These are phyloP conservation scores for Arthroderma sp. DNA, from an alignment of 2,329 filamentous ascomycete species.

Conservation along the genomic window DNA sequence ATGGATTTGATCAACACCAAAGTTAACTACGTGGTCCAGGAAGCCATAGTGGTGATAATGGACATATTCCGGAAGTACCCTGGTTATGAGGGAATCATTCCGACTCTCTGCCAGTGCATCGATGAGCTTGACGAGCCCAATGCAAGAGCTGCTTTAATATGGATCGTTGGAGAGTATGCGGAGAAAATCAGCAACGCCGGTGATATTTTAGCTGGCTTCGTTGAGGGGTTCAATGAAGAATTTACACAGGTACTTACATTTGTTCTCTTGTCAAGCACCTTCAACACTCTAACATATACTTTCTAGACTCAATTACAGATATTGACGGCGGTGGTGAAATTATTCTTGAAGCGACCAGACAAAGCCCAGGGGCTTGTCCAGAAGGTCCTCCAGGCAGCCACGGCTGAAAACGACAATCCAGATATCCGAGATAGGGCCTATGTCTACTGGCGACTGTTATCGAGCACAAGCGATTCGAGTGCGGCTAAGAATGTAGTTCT, in stretches of 20 bases:
- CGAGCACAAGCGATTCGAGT: constrained; percentile 63
- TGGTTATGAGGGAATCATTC: constrained; percentile 95
- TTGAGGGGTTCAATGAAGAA: constrained; percentile 89
- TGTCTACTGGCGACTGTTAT: constrained; percentile 93
- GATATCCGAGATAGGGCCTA: constrained; percentile 95
- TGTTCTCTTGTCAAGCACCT: no score
- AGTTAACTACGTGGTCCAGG: constrained; percentile 97
- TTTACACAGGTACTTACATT: constrained; percentile 62
- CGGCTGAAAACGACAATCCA: constrained; percentile 90
- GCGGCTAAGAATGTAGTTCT: constrained; percentile 88
- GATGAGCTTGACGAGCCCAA: constrained; percentile 93
- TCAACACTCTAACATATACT: constrained; percentile 12
- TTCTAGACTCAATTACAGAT: constrained; percentile 89
- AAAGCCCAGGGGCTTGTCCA: constrained; percentile 84
- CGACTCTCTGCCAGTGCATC: constrained; percentile 88
- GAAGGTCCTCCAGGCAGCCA: constrained; percentile 84
- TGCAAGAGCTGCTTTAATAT: constrained; percentile 81
- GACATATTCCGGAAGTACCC: constrained; percentile 97
- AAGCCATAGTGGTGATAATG: constrained; percentile 97
- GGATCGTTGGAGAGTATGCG: constrained; percentile 98
- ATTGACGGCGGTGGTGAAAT: constrained; percentile 88
- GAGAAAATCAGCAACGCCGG: constrained; percentile 99
- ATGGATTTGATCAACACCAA: constrained; percentile 93
- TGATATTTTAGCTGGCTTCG: constrained; percentile 80
- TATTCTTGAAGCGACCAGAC: constrained; percentile 93